Evolutionary conservation across 2,329 filamentous ascomycete genomes (phyloP).

Genomic region (Colletotrichum tanaceti): DNA sequence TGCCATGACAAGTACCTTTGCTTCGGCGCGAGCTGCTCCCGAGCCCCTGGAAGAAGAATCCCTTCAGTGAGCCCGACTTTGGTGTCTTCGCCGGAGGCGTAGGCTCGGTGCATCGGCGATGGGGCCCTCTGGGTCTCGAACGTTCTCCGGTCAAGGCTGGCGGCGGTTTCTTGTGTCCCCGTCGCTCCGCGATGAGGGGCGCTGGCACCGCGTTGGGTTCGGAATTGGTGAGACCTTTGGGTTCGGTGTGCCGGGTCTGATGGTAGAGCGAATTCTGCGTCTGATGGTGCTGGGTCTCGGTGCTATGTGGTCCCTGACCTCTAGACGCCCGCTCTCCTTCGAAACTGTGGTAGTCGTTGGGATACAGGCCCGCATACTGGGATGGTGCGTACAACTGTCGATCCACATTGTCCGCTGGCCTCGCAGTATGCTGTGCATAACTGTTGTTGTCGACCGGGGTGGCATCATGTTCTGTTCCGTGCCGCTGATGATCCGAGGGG

Average conservation of each 20-base stretch:
- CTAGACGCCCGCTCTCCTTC: not conserved
- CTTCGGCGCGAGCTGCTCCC: not conserved
- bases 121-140: not conserved
- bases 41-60: not conserved
- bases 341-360: not conserved
- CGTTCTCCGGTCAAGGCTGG: not conserved
- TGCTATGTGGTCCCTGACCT: not conserved
- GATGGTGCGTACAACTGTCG: not conserved
- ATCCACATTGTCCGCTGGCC: not conserved
- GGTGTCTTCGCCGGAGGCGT: not conserved
- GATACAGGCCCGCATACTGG: not conserved
- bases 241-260: not conserved
- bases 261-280: not conserved
- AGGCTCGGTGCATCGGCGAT: not conserved
- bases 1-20: not conserved
- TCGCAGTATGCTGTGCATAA: not conserved
- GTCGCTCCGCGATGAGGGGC: not conserved
- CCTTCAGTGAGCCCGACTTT: slow-evolving; percentile 4
- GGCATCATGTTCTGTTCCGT: not conserved
- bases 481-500: not conserved
- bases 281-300: not conserved
- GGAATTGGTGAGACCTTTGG: not conserved
- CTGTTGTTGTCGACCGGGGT: not conserved
- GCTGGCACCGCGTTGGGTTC: not conserved
- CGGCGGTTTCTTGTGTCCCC: not conserved